Evolutionary conservation across 202 grass and related monocot species (phyloP), one percentile per base, ranked within the genome.

Genomic region (Musa balbisiana): DNA sequence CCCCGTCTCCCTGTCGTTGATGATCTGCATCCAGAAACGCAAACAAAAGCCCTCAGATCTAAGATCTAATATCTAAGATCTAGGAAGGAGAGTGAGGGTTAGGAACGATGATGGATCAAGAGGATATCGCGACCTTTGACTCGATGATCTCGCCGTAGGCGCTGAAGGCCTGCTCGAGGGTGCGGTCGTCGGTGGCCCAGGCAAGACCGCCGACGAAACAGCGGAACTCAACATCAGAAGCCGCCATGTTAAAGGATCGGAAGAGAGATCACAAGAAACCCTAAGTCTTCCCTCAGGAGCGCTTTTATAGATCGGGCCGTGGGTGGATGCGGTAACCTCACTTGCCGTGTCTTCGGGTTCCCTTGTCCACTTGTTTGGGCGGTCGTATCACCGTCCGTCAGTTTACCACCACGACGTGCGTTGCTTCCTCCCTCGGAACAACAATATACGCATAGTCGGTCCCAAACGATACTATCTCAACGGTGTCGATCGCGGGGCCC

Each of bases 131-230:
- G 3, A 98, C 95, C 94, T 98, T 98, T 25, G 94, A 93, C 16
- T 98, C 94, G 62, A 98, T 56, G 80, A 98, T 81, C 81, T 98
- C 88, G 85, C 94, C 91, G 74, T 10, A 98, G 73, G 29, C 0
- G 73, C 74, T 80, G 88, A 98, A 98, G 81, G 94, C 94, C 10
- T 33, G 17, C 60, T 98, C 74, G 79, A 98, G 88, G 59, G 83
- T 74, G 79, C 65, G 3, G 83, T 98, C 88, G 65, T 88, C 85
- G 74, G 94, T 98, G 83, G 88, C 80, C 94, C 90, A 98, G 53
- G 94, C 91, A 12, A 98, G 91, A 55, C 91, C 94, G 73, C 91
- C 94, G 21, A 98, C 91, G 70, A 98, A 98, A 81, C 91, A 92
- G 71, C 94, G 90, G 91, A 80, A 88, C 51, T 85, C 86, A 13